A percentile compares a stretch with the other conserved stretches of the same genome.
Conservation (phyloP, 345 rosid genomes). For the Eucalyptus brandiana region DNA sequence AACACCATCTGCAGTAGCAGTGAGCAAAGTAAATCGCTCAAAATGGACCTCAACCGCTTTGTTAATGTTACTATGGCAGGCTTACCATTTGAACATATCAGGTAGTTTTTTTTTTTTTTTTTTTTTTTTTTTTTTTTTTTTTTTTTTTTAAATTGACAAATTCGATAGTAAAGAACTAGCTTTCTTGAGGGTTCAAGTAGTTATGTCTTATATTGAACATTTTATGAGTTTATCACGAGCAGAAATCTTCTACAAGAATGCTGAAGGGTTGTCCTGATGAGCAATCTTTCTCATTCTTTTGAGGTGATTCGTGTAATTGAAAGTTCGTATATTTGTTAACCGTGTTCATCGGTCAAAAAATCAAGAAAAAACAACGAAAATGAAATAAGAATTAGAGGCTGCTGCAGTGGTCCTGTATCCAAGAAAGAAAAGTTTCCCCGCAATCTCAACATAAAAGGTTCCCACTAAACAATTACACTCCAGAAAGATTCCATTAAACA, state of each 20-base stretch:
- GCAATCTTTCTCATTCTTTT: neutral
- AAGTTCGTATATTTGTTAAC: neutral
- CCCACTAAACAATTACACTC: neutral
- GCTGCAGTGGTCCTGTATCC: neutral
- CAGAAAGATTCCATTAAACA: neutral
- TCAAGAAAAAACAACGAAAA: neutral
- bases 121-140: neutral
- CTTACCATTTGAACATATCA: neutral
- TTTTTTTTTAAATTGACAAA: neutral
- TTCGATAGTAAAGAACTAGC: neutral
- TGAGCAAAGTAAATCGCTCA: neutral
- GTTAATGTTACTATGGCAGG: neutral
- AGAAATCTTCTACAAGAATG: neutral
- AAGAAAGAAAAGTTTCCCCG: neutral
- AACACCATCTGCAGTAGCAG: neutral
- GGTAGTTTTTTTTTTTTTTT: neutral
- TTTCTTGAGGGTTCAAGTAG: neutral
- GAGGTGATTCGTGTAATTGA: neutral
- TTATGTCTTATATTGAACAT: neutral
- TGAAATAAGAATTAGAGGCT: neutral
- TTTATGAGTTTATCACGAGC: neutral
- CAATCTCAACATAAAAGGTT: conserved; percentile 4
- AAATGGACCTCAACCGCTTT: neutral
- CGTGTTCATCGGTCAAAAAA: neutral
- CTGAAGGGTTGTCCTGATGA: neutral